Evolutionary conservation across 768 basidiomycete species (phyloP).

Genomic region (Brasilioporus rufonigricans): DNA sequence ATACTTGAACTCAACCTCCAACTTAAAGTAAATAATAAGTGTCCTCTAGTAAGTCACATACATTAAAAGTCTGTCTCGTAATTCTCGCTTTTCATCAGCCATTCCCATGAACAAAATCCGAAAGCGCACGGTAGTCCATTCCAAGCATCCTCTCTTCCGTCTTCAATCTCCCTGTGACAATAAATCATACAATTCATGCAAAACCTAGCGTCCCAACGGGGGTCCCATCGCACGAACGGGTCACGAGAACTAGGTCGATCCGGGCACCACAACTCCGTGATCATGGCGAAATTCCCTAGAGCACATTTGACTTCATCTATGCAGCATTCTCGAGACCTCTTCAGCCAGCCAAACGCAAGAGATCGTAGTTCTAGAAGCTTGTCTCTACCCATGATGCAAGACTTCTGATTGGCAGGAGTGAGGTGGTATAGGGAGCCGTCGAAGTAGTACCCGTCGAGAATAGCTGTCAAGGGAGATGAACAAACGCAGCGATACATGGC

Average conservation of each 20-base stretch:
- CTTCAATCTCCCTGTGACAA: slow-evolving; percentile 26
- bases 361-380: slow-evolving; percentile 22
- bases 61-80: slow-evolving; percentile 7
- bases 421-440: slow-evolving; percentile 17
- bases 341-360: slow-evolving; percentile 21
- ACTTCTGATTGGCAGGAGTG: slow-evolving; percentile 22
- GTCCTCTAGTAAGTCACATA: neutral
- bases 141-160: slow-evolving; percentile 27
- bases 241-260: slow-evolving; percentile 20
- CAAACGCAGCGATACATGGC: slow-evolving; percentile 26
- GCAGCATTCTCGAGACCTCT: slow-evolving; percentile 11
- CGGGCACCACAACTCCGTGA: slow-evolving; percentile 20
- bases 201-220: slow-evolving; percentile 21
- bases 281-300: slow-evolving; percentile 20
- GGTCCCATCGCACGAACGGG: slow-evolving; percentile 23
- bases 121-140: slow-evolving; percentile 18
- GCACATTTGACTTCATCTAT: slow-evolving; percentile 21
- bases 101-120: slow-evolving; percentile 17
- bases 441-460: slow-evolving; percentile 25
- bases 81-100: neutral
- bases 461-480: slow-evolving; percentile 15
- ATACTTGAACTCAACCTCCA: neutral
- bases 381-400: slow-evolving; percentile 25
- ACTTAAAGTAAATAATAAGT: slow-evolving; percentile 4
- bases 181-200: slow-evolving; percentile 19